Base-by-base conservation (phyloP, 2,329 filamentous ascomycete genomes). In the Pseudocercospora macadamiae region DNA sequence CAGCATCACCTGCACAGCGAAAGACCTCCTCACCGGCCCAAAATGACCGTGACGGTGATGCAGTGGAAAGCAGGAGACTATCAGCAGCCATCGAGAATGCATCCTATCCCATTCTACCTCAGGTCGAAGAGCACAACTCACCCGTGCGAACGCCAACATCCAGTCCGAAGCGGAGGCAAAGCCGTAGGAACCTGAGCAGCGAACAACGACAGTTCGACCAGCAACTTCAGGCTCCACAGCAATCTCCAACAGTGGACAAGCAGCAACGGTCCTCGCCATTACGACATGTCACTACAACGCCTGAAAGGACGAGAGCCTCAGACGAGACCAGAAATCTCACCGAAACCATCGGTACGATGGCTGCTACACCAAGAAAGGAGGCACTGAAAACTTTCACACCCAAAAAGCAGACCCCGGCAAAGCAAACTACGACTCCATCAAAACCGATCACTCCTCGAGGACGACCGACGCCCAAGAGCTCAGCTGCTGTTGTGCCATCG, bases 301-400 rank as follows among this genome's bases (percentile, higher is more conserved):
- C 64, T 2, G 61, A 70, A 42, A 66, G 60, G 53, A 44, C 47
- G 10, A 59, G 54, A 32, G 48, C 37, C 4, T 54, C 62, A 7
- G 57, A 65, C 44, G 66, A 70, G 16, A 51, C 61, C 9, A 44
- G 63, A 34, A 47, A 55, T 54, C 32, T 59, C 79, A 19, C 70
- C 73, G 6, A 77, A 59, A 79, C 73, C 34, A 79, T 81, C 66
- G 80, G 76, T 58, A 68, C 79, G 14, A 72, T 82, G 51, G 78
- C 77, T n/a, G n/a, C n/a, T 0, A 82, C 79, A 0, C 79, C 79
- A 4, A 70, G 79, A 44, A 82, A 81, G 62, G 78, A 81, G 59
- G 72, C 72, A 4, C 62, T 71, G 30, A 71, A 69, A 55, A 63
- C 73, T 16, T 61, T 73, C 8, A 80, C 79, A 12, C 79, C 79